Evolutionary conservation across 352 stramenopile genomes (phyloP).

Genomic region (Phytophthora fragariaefolia): DNA sequence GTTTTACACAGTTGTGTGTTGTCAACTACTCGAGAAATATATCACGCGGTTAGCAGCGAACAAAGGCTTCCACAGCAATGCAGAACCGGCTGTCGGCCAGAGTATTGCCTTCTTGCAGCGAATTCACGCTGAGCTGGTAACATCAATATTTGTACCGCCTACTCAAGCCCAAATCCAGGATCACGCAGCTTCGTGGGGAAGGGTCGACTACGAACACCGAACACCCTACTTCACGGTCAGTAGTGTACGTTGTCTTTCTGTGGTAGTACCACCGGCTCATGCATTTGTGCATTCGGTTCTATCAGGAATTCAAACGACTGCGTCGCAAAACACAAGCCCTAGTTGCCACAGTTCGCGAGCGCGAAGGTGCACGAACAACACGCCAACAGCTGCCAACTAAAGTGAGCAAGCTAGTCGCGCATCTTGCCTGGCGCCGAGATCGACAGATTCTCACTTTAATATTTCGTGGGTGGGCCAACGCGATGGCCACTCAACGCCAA

Average conservation of each 20-base stretch:
- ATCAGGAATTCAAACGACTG: conserved; percentile 74
- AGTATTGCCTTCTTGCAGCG: conserved; percentile 58
- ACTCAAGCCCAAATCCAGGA: conserved; percentile 28
- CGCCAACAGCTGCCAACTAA: conserved; percentile 52
- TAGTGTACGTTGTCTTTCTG: not conserved
- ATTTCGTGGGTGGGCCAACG: conserved; percentile 58
- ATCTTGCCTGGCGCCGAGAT: conserved; percentile 25
- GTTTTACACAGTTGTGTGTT: conserved; percentile 78
- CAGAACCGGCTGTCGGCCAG: conserved; percentile 31
- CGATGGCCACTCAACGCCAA: conserved; percentile 46
- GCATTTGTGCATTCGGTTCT: not conserved
- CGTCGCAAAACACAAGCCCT: conserved; percentile 53
- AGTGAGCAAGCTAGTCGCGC: conserved; percentile 48
- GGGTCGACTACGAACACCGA: conserved; percentile 42
- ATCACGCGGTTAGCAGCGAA: conserved; percentile 35
- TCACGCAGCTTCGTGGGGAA: conserved; percentile 7
- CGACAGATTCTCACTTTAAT: conserved; percentile 34
- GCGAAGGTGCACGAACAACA: conserved; percentile 50
- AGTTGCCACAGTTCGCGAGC: conserved; percentile 55
- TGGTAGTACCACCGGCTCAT: not conserved
- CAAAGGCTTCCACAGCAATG: conserved; percentile 18
- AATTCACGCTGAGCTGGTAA: conserved; percentile 57
- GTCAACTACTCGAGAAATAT: conserved; percentile 74
- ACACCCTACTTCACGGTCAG: conserved; percentile 68
- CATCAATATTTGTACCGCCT: conserved; percentile 59